Percentiles rank a stretch among this genome's conserved stretches.
phyloP scores from a whole-genome alignment of 2,329 filamentous ascomycete genomes.

The Clonostachys sp. region DNA sequence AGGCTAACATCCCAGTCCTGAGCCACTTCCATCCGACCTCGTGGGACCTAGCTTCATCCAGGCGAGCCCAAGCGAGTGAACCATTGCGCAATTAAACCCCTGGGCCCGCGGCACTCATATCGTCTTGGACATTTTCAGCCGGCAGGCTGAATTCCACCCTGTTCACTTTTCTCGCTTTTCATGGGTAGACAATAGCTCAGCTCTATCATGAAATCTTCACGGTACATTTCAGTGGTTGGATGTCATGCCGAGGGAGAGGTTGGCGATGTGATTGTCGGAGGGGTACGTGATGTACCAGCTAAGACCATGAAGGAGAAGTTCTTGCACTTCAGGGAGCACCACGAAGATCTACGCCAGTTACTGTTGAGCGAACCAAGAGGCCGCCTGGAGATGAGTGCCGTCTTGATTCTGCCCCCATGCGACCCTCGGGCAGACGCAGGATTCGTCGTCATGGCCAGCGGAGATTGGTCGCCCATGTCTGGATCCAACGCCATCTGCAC shows the following conservation, averaged over 20 bases:
- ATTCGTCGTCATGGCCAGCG: slow-evolving; percentile 40
- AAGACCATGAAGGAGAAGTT: slow-evolving; percentile 44
- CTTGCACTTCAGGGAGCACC: slow-evolving; percentile 28
- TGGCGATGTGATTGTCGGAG: slow-evolving; percentile 42
- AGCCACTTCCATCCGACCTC: too few relatives aligned
- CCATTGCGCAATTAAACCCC: too few relatives aligned
- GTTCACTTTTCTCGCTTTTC: too few relatives aligned
- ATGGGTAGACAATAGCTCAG: too few relatives aligned
- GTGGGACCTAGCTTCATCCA: too few relatives aligned
- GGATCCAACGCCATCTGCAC: slow-evolving; percentile 39
- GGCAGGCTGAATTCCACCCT: too few relatives aligned
- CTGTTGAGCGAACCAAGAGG: slow-evolving; percentile 41
- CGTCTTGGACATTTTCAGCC: too few relatives aligned
- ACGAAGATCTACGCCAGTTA: slow-evolving; percentile 32
- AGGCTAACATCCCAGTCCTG: too few relatives aligned
- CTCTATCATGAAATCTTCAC: neutral
- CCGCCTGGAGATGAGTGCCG: slow-evolving; percentile 29
- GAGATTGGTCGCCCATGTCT: slow-evolving; percentile 32
- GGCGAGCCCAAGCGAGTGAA: too few relatives aligned
- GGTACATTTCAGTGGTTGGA: neutral
- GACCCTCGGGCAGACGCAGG: slow-evolving; percentile 36
- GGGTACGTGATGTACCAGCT: slow-evolving; percentile 35
- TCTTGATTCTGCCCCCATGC: slow-evolving; percentile 34
- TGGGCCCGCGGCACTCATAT: too few relatives aligned
- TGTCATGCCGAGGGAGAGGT: slow-evolving; percentile 25